phyloP scores from a whole-genome alignment of 2,329 filamentous ascomycete genomes.

The Epichloe hybrida region DNA sequence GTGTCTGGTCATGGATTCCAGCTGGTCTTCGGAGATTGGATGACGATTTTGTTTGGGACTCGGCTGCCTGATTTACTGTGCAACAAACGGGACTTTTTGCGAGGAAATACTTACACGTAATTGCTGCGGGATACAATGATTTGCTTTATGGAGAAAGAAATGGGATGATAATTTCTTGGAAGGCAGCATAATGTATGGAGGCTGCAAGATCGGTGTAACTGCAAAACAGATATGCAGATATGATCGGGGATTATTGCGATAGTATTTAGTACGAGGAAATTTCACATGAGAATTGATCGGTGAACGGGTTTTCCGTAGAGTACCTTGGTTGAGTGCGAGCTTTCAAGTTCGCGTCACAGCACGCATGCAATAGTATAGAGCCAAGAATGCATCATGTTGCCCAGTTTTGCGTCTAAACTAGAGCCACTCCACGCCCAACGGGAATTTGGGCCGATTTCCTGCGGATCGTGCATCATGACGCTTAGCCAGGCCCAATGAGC shows the following conservation, averaged over 20 bases:
- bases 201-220: slow-evolving; percentile 19
- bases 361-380: neutral
- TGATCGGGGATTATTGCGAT: slow-evolving; percentile 11
- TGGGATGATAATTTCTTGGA: slow-evolving; percentile 21
- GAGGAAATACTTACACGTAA: slow-evolving; percentile 12
- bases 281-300: slow-evolving; percentile 1
- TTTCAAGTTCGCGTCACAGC: neutral
- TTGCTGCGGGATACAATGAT: slow-evolving; percentile 15
- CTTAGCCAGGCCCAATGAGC: neutral
- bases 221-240: slow-evolving; percentile 12
- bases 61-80: slow-evolving; percentile 14
- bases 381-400: neutral
- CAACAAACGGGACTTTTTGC: slow-evolving; percentile 5
- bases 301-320: neutral
- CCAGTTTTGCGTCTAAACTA: neutral
- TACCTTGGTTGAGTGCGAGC: neutral
- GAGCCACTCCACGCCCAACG: neutral
- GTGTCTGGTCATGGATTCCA: slow-evolving; percentile 22
- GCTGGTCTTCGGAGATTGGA: slow-evolving; percentile 19
- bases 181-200: slow-evolving; percentile 18
- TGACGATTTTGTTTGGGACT: slow-evolving; percentile 19
- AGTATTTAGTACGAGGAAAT: slow-evolving; percentile 5
- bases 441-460: neutral
- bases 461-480: neutral
- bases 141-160: slow-evolving; percentile 13